Conservation (phyloP, 345 rosid genomes). For the Camelina sativa region DNA sequence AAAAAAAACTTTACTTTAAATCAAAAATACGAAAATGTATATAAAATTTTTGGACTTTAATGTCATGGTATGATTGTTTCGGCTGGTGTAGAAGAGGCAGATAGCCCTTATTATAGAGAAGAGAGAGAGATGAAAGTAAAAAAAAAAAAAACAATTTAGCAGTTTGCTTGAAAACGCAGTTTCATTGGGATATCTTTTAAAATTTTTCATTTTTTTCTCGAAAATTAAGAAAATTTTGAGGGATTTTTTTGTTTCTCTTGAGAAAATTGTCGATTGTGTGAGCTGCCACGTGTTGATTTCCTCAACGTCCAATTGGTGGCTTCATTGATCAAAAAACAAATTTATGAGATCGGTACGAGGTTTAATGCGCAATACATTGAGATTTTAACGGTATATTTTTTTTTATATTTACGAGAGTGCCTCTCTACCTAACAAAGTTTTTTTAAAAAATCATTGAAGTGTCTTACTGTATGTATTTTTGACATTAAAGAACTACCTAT, state of each 20-base stretch:
- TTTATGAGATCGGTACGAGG: slow-evolving; percentile 31
- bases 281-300: slow-evolving; percentile 16
- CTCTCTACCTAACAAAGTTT: background rate
- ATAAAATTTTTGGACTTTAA: background rate
- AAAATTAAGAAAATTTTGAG: slow-evolving; percentile 22
- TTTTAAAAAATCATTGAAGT: background rate
- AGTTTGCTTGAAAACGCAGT: slow-evolving; percentile 44
- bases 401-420: background rate
- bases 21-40: background rate
- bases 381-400: background rate
- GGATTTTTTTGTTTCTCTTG: slow-evolving; percentile 17
- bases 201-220: slow-evolving; percentile 10
- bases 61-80: slow-evolving; percentile 34
- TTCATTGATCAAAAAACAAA: background rate
- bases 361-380: background rate
- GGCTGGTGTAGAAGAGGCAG: slow-evolving; percentile 21
- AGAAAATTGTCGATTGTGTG: slow-evolving; percentile 22
- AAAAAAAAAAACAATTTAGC: background rate
- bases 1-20: slow-evolving; percentile 15
- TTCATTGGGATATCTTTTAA: slow-evolving; percentile 41
- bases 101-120: slow-evolving; percentile 40
- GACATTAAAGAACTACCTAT: background rate
- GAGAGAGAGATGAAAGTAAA: slow-evolving; percentile 1
- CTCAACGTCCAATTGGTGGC: slow-evolving; percentile 1
- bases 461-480: background rate